Base-by-base conservation (phyloP, 2,329 filamentous ascomycete species). In the Zasmidium citrigriseum region DNA sequence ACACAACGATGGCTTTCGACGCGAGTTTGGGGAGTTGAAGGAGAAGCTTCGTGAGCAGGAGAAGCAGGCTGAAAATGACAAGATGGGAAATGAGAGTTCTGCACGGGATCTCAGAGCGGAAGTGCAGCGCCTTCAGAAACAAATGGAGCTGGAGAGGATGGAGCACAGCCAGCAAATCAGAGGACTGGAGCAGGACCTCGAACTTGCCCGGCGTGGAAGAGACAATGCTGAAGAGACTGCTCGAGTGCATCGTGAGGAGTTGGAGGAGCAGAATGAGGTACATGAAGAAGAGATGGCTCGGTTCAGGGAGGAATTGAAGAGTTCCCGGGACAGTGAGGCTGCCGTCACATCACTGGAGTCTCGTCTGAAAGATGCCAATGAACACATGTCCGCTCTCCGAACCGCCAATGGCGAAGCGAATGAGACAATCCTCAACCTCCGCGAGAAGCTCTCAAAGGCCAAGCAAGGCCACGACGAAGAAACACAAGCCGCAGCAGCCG, bases 21-120 rank as follows among this genome's bases (percentile, higher is more conserved):
- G 61, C 21, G 64, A 68, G 27, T 63, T 65, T 38, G 56, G 50
- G 11, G 58, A 66, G 34, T 46, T 68, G 48, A 67, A 67, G 44
- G 54, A 64, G 27, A 61, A 67, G 46, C 44, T 66, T 27, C 48
- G 52, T 34, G 61, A 65, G 20, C 60, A 62, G 48, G 59, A 64
- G 41, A 47, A 44, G 14, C 24, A 57, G 41, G 57, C 57, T 25
- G 57, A 61, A 11, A 27, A 59, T 12, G 54, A 60, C 5, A 45
- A 52, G 23, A 34, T 59, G 3, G 55, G 64, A 9, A 38, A 56
- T 5, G 29, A 57, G 29, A 53, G 50, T 21, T 46, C 57, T 20
- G 48, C 61, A 47, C 23, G 55, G 29, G 51, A 60, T 16, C 61
- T 66, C 25, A 54, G 52, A 27, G 48, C 54, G 2, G 66, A 69